Base-by-base conservation (phyloP, 495 filamentous ascomycete genomes). In the Trichoderma orchidacearum region DNA sequence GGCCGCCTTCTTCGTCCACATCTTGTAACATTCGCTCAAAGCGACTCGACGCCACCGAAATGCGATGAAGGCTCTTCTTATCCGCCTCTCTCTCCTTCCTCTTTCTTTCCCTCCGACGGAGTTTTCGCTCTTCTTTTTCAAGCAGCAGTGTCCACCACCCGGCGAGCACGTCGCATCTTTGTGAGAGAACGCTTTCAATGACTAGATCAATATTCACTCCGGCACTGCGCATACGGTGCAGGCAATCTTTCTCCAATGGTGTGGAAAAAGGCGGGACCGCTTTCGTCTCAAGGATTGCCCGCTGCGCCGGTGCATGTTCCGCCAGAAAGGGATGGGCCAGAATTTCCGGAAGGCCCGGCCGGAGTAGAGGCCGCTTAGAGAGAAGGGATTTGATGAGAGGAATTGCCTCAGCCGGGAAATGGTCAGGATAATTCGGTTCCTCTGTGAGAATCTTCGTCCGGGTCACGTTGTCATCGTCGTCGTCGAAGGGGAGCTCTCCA, bases 71-170 rank as follows among this genome's bases (percentile, higher is more conserved):
- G 61, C 79, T 87, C 68, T 90, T 85, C 41, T 83, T 84, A 63
- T 95, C 92, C 15, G 76, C 78, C 60, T 95, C 90, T 55, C 80
- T 81, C 65, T 96, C 91, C 63, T 78, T 89, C 31, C 94, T 83
- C 64, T 89, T 96, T 48, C 83, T 80, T 60, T 97, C 90, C 60
- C 87, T 77, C 58, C 90, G 83, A 56, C 74, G 77, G 58, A 90
- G 86, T 67, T 97, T 98, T 3, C 90, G 81, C 67, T 94, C 86
- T 64, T 98, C 93, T 67, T 97, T 97, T 65, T 97, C 93, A 53
- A 97, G 86, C 57, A 97, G 69, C 25, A 98, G 70, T 17, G 89
- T 87, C 93, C 93, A 98, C 93, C 93, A 98, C 9, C 93, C 93
- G 51, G 90, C 90, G 34, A 98, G 72, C 9, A 80, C 77, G 67